A percentile compares a stretch with the other conserved stretches of the same genome.
Conservation (phyloP, 2,329 filamentous ascomycete species). For the Diaporthe citri region DNA sequence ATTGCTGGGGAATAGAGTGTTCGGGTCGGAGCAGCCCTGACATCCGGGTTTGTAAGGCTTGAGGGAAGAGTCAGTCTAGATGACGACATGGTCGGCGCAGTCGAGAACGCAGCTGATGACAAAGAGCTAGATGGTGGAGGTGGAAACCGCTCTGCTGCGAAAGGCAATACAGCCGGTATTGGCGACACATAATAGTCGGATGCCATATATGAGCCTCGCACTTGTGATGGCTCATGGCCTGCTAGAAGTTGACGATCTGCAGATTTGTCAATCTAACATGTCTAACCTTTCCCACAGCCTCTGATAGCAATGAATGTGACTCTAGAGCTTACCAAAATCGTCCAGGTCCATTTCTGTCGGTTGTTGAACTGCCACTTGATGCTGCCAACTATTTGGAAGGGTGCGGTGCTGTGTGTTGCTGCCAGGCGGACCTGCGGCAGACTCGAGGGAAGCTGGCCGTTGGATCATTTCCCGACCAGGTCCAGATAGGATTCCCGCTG, state of each 20-base stretch:
- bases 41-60: not conserved
- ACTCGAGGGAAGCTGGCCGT: not conserved
- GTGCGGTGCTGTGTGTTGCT: not conserved
- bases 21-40: not conserved
- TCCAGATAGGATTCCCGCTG: not conserved
- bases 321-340: not conserved
- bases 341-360: not conserved
- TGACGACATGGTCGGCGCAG: not conserved
- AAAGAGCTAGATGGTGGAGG: not conserved
- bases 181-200: not conserved
- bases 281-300: rapidly evolving
- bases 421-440: not conserved
- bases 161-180: not conserved
- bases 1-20: not conserved
- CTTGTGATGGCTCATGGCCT: not conserved
- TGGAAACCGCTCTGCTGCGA: not conserved
- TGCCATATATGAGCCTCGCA: not conserved
- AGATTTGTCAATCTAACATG: not conserved
- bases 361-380: not conserved
- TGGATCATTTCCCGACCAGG: not conserved
- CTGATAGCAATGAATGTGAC: not conserved
- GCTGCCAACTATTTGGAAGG: not conserved
- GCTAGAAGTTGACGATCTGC: constrained; percentile 27
- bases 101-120: not conserved
- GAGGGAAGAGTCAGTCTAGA: constrained; percentile 8